Conservation (phyloP, 345 rosid species). For the Trapa incisa region DNA sequence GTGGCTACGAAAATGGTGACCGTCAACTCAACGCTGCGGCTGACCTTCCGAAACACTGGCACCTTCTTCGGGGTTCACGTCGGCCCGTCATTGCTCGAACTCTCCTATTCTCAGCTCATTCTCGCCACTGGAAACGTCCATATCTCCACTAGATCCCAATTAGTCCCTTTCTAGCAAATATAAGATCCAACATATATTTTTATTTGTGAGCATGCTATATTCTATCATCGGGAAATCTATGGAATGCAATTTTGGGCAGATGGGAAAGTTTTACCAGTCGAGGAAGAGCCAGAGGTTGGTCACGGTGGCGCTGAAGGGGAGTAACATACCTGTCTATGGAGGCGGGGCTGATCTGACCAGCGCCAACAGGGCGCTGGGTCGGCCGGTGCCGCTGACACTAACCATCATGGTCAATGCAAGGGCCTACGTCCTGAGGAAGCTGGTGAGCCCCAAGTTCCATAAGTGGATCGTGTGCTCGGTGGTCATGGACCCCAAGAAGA, state of each 20-base stretch:
- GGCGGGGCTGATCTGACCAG: constrained; percentile 51
- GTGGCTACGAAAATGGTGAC: constrained; percentile 58
- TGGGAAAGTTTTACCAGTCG: constrained; percentile 38
- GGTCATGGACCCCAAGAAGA: constrained; percentile 44
- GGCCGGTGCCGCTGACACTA: constrained; percentile 39
- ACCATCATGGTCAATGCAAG: constrained; percentile 42
- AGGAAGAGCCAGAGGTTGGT: constrained; percentile 51
- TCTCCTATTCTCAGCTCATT: constrained; percentile 45
- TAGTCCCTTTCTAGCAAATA: too few relatives aligned
- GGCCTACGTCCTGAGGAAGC: constrained; percentile 44
- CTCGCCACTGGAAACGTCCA: constrained; percentile 51
- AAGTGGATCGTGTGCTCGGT: constrained; percentile 34
- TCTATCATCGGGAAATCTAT: not conserved
- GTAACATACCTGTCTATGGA: constrained; percentile 41
- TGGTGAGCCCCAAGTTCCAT: constrained; percentile 48
- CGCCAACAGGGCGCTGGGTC: constrained; percentile 30
- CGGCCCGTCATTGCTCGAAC: constrained; percentile 42
- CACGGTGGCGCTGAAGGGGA: constrained; percentile 27
- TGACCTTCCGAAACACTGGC: constrained; percentile 45
- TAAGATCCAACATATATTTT: not conserved
- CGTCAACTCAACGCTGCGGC: constrained; percentile 44
- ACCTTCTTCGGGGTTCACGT: constrained; percentile 63
- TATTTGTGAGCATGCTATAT: not conserved
- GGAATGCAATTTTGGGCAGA: constrained; percentile 18
- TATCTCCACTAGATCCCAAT: not conserved